Evolutionary conservation across 768 basidiomycete species (phyloP).

Genomic region (Collybiopsis luxurians): DNA sequence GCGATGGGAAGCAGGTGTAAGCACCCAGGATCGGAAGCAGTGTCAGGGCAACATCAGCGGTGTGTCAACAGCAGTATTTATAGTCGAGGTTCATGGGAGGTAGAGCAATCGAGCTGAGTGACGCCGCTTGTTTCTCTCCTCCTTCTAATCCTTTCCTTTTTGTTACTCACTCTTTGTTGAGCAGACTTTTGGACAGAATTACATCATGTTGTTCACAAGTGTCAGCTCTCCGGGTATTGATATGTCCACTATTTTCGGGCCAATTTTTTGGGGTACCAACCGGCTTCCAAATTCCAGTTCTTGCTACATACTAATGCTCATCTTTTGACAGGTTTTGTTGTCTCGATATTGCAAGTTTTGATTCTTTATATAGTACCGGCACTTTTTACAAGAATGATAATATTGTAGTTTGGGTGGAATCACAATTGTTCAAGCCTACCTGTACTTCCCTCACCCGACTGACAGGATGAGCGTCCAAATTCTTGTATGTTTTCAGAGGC

Average conservation of each 20-base stretch:
- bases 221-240: constrained; percentile 1
- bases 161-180: too few relatives aligned
- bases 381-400: neutral
- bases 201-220: neutral
- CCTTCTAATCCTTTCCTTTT: too few relatives aligned
- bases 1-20: too few relatives aligned
- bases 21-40: too few relatives aligned
- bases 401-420: constrained; percentile 35
- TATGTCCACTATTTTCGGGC: neutral
- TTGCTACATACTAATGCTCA: neutral
- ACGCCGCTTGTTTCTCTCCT: too few relatives aligned
- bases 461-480: constrained; percentile 27
- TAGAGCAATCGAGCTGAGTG: too few relatives aligned
- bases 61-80: too few relatives aligned
- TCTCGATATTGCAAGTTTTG: constrained; percentile 1
- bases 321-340: neutral
- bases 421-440: constrained; percentile 38
- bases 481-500: constrained; percentile 20
- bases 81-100: too few relatives aligned
- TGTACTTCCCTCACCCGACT: constrained; percentile 31
- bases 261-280: constrained; percentile 1
- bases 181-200: neutral
- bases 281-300: neutral
- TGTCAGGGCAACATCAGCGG: too few relatives aligned
- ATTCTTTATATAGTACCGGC: neutral